Evolutionary conservation across 2,329 filamentous ascomycete genomes (phyloP).

Genomic region (Calonectria henricotiae): DNA sequence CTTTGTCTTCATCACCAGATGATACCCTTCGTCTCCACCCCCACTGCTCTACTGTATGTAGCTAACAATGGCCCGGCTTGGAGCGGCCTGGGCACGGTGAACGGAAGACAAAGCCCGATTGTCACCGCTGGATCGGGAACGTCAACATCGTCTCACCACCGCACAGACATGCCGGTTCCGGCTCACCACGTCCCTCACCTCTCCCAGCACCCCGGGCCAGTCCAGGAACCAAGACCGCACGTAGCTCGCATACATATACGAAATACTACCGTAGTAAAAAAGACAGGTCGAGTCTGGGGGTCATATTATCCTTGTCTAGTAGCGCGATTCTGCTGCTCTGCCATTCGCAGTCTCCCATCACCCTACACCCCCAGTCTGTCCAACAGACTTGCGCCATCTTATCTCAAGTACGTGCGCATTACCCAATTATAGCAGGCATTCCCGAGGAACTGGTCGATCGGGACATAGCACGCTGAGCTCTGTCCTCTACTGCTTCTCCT

Average conservation of each 20-base stretch:
- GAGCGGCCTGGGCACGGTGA: conserved; percentile 33
- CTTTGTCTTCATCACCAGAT: conserved; percentile 19
- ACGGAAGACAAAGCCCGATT: conserved; percentile 39
- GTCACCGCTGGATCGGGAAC: conserved; percentile 19
- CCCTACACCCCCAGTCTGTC: background rate
- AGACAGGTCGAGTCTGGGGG: conserved; percentile 12
- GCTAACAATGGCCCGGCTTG: conserved; percentile 7
- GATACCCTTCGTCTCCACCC: conserved; percentile 36
- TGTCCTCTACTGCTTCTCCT: conserved; percentile 4
- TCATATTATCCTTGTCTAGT: conserved; percentile 21
- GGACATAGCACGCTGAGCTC: conserved; percentile 36
- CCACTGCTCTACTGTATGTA: conserved; percentile 23
- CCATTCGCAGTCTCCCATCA: background rate
- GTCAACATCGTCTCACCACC: conserved; percentile 30
- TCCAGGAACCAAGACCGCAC: conserved; percentile 14
- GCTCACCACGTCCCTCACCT: conserved; percentile 34
- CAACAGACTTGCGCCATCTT: conserved; percentile 12
- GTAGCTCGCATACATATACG: conserved; percentile 30
- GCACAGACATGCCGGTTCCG: conserved; percentile 27
- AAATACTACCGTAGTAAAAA: conserved; percentile 25
- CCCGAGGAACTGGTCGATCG: conserved; percentile 37
- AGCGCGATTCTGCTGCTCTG: conserved; percentile 11
- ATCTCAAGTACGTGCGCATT: conserved; percentile 6
- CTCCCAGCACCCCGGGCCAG: conserved; percentile 10
- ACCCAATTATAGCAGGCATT: conserved; percentile 30